Base-by-base conservation (phyloP, 768 basidiomycete species). In the Termitomyces sp. region DNA sequence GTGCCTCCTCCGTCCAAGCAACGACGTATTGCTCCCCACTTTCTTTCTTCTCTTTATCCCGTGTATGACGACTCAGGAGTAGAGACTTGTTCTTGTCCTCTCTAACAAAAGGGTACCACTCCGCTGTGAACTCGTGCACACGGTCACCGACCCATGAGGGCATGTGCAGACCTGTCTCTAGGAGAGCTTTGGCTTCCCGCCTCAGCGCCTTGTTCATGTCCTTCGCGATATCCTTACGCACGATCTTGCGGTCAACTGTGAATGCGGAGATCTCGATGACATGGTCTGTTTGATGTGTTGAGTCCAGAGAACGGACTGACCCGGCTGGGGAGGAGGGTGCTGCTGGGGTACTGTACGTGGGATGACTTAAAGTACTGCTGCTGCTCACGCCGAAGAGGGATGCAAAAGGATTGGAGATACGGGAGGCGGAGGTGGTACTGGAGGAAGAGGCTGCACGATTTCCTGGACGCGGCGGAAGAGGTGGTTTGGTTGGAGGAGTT, bases 391-490 rank as follows among this genome's bases (percentile, higher is more conserved):
- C 88, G 62, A 91, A 92, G n/a, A 94, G 77, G 1, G 87, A 86
- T 0, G 89, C 86, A 62, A 94, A 94, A 0, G 91, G 86, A 63
- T 88, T 88, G 27, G 79, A 69, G 11, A 91, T 76, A 0, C 89
- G 77, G 0, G 83, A 76, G 0, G 66, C 42, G 43, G 60, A 52
- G 37, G 57, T 55, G 3, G 47, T 59, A 3, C 65, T 27, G 17
- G 62, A 56, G 32, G 63, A 49, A 17, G 68, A 55, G 3, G 61
- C 60, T 7, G 64, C 35, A 17, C 73, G 71, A 19, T 52, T 60
- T 12, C 59, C 59, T 34, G 76, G 73, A 23, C 76, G 71, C 1
- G 77, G 69, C 48, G 78, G 73, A n/a, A 77, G 68, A 17, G 75
- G 72, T 11, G 74, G 76, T 60, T 76, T 75, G 32, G 62, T 28